Percentiles rank a stretch among this genome's conserved stretches.
These are phyloP conservation scores for Kluyveromyces sp. DNA, from an alignment of 1,139 yeast species.

Conservation along the genomic window DNA sequence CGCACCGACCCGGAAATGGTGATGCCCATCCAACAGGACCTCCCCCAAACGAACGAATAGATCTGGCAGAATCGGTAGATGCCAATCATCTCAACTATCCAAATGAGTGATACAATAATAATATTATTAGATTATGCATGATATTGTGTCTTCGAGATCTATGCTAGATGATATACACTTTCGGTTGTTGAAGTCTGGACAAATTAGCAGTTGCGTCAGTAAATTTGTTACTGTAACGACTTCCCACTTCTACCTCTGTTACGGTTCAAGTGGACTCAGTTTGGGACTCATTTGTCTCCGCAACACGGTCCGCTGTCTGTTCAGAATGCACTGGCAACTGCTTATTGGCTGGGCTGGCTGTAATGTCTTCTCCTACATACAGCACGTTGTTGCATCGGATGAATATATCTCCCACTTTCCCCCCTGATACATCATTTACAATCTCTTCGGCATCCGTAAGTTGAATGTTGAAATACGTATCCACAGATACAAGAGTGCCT, in stretches of 20 bases:
- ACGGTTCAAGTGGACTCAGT: neutral
- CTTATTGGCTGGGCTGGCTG: neutral
- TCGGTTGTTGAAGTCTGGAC: neutral
- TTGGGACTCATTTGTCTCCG: neutral
- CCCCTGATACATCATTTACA: slow-evolving; percentile 46
- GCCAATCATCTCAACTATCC: no score
- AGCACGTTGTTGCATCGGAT: slow-evolving; percentile 78
- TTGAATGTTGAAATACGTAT: slow-evolving; percentile 88
- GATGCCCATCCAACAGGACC: no score
- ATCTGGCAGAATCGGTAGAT: no score
- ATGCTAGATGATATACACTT: neutral
- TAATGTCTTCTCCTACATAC: slow-evolving; percentile 42
- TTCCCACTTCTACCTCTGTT: neutral
- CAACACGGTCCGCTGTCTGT: neutral
- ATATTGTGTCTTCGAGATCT: neutral
- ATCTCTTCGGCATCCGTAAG: slow-evolving; percentile 64
- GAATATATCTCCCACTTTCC: slow-evolving; percentile 71
- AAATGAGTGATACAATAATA: no score
- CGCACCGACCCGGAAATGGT: neutral
- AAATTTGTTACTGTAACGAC: neutral
- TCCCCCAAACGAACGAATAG: no score
- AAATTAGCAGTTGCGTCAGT: neutral
- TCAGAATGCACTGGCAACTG: neutral
- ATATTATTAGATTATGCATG: no score
- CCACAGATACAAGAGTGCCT: slow-evolving; percentile 76